Evolutionary conservation across 164 flowering plant species (phyloP).

Genomic region (Annona squamosa): DNA sequence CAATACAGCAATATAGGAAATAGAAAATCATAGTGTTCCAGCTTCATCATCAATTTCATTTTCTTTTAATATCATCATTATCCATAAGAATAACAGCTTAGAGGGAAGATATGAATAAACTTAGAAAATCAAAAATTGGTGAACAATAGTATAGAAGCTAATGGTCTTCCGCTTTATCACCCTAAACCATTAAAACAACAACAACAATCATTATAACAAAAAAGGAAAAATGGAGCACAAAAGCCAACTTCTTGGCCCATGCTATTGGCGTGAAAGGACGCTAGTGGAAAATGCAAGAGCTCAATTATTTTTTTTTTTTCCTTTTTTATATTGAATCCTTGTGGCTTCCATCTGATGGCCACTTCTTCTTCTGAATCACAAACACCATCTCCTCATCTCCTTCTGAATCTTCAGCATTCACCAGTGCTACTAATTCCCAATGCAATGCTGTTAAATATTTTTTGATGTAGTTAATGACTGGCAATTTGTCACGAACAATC

Average conservation of each 20-base stretch:
- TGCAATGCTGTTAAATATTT: constrained; percentile 56
- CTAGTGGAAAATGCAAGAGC: neutral
- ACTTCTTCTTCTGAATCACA: constrained; percentile 60
- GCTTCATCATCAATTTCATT: neutral
- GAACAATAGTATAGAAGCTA: neutral
- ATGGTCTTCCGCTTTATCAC: neutral
- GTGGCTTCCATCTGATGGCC: constrained; percentile 46
- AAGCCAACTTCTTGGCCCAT: neutral
- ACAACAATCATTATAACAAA: neutral
- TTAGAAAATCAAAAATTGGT: neutral
- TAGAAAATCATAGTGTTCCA: neutral
- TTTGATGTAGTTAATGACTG: constrained; percentile 53
- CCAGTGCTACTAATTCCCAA: constrained; percentile 60
- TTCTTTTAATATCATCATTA: neutral
- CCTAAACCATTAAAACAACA: neutral
- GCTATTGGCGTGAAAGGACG: neutral
- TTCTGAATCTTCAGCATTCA: constrained; percentile 35
- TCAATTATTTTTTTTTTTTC: neutral
- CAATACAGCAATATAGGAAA: no score
- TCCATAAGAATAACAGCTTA: neutral
- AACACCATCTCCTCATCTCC: constrained; percentile 45
- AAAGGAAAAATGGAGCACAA: neutral
- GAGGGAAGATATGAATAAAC: neutral
- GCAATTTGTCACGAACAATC: constrained; percentile 53
- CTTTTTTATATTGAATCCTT: constrained; percentile 34